Evolutionary conservation across 345 rosid species (phyloP).

Genomic region (Gossypium herbaceum): DNA sequence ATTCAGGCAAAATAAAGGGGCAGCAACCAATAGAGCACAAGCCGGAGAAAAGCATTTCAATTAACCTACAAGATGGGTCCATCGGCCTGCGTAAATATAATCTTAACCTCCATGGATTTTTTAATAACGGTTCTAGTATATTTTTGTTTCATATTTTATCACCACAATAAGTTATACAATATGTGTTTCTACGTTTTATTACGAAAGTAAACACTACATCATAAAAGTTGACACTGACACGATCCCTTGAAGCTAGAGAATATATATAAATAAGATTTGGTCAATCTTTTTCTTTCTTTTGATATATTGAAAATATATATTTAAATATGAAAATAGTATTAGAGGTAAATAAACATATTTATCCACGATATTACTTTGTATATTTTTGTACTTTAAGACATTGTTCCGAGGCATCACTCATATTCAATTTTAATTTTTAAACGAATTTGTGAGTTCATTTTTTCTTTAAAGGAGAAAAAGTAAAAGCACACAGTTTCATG

Average conservation of each 20-base stretch:
- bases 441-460: too few species aligned
- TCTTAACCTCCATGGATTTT: neutral
- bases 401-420: too few species aligned
- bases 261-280: too few species aligned
- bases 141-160: neutral
- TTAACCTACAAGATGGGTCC: neutral
- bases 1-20: neutral
- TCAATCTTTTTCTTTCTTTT: too few species aligned
- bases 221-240: neutral
- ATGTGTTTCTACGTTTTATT: neutral
- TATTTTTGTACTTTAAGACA: too few species aligned
- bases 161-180: neutral
- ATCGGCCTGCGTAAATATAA: neutral
- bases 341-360: too few species aligned
- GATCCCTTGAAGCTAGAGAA: neutral
- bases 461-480: too few species aligned
- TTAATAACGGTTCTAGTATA: neutral
- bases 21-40: neutral
- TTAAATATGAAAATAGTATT: too few species aligned
- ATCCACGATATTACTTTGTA: too few species aligned
- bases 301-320: too few species aligned
- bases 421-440: too few species aligned
- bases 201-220: neutral
- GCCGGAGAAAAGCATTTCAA: neutral
- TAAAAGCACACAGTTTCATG: too few species aligned